Evolutionary conservation across 192 early-diverging fungal species (phyloP), one percentile per base, ranked within the genome.

Genomic region (Entomortierella parvispora): DNA sequence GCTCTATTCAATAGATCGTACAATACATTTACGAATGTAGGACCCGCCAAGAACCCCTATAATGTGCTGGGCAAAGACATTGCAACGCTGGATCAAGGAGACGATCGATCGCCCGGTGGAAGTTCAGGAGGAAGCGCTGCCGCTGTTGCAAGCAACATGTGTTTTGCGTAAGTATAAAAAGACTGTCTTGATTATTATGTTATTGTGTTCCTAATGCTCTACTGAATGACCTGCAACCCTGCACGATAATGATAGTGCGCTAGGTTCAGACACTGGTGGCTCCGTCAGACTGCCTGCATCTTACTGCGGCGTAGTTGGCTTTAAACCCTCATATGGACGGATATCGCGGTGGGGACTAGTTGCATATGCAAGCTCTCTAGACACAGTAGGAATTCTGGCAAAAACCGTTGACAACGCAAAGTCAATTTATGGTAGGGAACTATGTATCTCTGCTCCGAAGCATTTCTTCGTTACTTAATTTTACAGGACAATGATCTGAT

Each of bases 191-290:
- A n/a, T n/a, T n/a, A n/a, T n/a, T n/a, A n/a, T n/a, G n/a, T n/a
- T n/a, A n/a, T n/a, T n/a, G n/a, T n/a, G n/a, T n/a, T n/a, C n/a
- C n/a, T n/a, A n/a, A n/a, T n/a, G 4, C n/a, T 4, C 40, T 44
- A 11, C 7, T 4, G 7, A 3, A 46, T 51, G 26, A 57, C 26
- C 47, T 2, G 29, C 7, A 5, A 25, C 4, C 2, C 3, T 20
- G 4, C 37, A 34, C 1, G 26, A 29, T 6, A 52, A 15, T 29
- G 10, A 51, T 69, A 94, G 91, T 15, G 93, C 95, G 0, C 59
- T 98, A 37, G 96, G 96, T 2, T 96, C 95, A 2, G 96, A 98
- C 58, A 98, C 96, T 2, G 96, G 96, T 54, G 96, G 96, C 15
- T 96, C 95, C 4, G 93, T 98, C n/a, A 80, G 96, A 25, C 80